A percentile compares a stretch with the other conserved stretches of the same genome.
Conservation (phyloP, 371 early-diverging fungal genomes). For the Mortierella sp. region DNA sequence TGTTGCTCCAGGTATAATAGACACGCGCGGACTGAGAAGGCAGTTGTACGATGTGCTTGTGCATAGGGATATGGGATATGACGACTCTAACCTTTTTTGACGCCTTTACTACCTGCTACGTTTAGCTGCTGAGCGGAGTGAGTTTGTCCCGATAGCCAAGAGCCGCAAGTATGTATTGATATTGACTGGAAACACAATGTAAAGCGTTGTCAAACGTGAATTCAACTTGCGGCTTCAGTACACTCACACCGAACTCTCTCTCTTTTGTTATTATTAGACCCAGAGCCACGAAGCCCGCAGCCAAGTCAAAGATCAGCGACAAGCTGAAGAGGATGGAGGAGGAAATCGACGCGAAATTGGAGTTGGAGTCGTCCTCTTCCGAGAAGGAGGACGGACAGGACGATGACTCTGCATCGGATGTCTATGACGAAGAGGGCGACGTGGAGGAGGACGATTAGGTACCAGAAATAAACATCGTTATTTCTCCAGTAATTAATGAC, state of each 20-base stretch:
- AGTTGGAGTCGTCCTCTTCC: conserved; percentile 11
- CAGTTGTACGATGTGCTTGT: no score
- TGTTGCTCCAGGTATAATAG: conserved; percentile 21
- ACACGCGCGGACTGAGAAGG: no score
- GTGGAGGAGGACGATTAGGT: neutral
- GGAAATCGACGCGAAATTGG: conserved; percentile 22
- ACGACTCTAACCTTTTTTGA: no score
- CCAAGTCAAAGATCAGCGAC: neutral
- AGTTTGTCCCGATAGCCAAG: neutral
- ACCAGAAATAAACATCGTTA: no score
- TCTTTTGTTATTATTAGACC: neutral
- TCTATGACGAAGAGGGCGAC: neutral
- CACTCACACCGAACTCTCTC: neutral
- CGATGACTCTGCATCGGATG: conserved; percentile 18
- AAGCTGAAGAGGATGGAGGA: conserved; percentile 20
- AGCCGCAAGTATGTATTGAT: neutral
- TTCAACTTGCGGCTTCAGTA: neutral
- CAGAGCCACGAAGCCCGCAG: neutral
- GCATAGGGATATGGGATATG: neutral
- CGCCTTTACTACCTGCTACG: neutral
- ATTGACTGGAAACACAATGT: neutral
- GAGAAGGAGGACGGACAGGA: conserved; percentile 11
- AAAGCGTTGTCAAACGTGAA: neutral
- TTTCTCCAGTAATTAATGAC: no score
- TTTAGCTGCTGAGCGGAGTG: neutral